Percentiles rank a stretch among this genome's conserved stretches.
phyloP scores from a whole-genome alignment of 352 stramenopile species.

The Lagenidium sp. region DNA sequence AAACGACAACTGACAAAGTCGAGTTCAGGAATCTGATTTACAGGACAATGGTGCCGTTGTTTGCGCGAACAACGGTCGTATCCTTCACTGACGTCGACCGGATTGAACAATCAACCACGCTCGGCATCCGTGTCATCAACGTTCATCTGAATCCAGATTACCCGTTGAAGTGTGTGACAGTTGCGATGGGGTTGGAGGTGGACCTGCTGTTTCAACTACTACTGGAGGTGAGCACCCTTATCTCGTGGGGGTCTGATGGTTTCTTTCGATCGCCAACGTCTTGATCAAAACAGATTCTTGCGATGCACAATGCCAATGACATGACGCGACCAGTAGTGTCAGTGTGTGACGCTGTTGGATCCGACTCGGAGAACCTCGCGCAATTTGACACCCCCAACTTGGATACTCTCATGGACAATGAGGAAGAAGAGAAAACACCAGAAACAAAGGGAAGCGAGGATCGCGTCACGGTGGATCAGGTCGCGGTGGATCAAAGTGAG shows the following conservation, averaged over 20 bases:
- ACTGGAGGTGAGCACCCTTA: conserved; percentile 25
- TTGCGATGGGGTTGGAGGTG: conserved; percentile 69
- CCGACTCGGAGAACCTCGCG: no score
- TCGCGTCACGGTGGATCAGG: conserved; percentile 3
- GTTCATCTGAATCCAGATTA: conserved; percentile 40
- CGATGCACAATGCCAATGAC: conserved; percentile 39
- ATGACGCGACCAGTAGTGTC: no score
- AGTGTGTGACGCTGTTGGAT: conserved; percentile 4
- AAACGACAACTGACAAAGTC: conserved; percentile 1
- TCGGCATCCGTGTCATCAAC: conserved; percentile 55
- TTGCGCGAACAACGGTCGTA: conserved; percentile 54
- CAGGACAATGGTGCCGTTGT: conserved; percentile 67
- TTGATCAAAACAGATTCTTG: conserved; percentile 35
- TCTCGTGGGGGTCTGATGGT: neutral
- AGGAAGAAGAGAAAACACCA: conserved; percentile 57
- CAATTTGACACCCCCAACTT: conserved; percentile 25
- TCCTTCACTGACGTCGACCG: conserved; percentile 46
- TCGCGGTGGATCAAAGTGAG: conserved; percentile 1
- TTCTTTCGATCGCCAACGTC: no score
- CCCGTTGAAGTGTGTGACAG: conserved; percentile 36
- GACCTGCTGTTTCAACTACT: conserved; percentile 69
- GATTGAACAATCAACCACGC: conserved; percentile 43
- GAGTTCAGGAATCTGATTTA: conserved; percentile 46
- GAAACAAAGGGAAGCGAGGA: conserved; percentile 16
- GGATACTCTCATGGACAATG: conserved; percentile 39